Conservation (phyloP, 208 protist genomes). For the Leptomonas pyrrhocoris region DNA sequence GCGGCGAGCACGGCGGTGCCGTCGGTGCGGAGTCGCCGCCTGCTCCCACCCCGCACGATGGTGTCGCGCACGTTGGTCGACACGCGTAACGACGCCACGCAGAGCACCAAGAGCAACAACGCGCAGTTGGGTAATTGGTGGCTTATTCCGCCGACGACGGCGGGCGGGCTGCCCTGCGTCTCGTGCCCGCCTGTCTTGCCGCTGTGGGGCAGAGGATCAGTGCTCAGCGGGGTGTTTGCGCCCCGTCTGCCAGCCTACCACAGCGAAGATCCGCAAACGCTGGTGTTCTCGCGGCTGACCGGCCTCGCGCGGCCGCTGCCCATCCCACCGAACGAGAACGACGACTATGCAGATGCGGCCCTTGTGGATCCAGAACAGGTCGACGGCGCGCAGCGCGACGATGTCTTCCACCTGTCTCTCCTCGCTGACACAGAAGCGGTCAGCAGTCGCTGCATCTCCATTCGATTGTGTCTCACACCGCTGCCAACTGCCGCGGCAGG, state of each 20-base stretch:
- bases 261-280: conserved; percentile 23
- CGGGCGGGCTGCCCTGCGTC: conserved; percentile 17
- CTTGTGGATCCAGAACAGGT: neutral
- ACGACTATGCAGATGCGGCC: neutral
- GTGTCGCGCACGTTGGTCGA: no score
- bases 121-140: conserved; percentile 1
- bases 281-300: conserved; percentile 40
- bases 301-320: conserved; percentile 26
- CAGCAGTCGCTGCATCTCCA: conserved; percentile 26
- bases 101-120: neutral
- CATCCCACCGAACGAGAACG: neutral
- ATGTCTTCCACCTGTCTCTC: conserved; percentile 19
- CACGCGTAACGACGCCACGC: neutral
- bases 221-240: conserved; percentile 20
- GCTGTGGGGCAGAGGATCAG: conserved; percentile 21
- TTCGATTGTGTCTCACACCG: conserved; percentile 30
- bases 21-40: conserved; percentile 36
- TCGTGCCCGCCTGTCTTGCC: conserved; percentile 21
- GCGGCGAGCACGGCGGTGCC: conserved; percentile 36
- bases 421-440: conserved; percentile 41
- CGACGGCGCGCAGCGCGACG: neutral
- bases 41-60: conserved; percentile 22
- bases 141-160: conserved; percentile 4
- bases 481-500: neutral
- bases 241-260: conserved; percentile 16